Conservation (phyloP, 2,329 filamentous ascomycete genomes). For the Sclerotinia borealis region DNA sequence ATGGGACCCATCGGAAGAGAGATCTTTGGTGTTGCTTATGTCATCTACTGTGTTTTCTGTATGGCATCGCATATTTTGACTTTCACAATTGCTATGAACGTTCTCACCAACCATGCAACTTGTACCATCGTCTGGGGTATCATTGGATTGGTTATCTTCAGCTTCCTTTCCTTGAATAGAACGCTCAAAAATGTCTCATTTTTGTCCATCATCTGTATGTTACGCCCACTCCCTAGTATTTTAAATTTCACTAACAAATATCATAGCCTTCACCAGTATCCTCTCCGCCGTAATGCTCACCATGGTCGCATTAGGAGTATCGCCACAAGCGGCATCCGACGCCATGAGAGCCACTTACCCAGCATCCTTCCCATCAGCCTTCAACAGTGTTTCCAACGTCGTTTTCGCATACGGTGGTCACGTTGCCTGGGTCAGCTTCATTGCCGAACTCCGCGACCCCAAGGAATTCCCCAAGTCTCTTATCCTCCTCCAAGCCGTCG, state of each 20-base stretch:
- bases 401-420: constrained; percentile 55
- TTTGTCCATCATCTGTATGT: constrained; percentile 46
- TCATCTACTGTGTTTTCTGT: constrained; percentile 53
- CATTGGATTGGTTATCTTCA: constrained; percentile 45
- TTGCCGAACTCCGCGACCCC: constrained; percentile 51
- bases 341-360: constrained; percentile 36
- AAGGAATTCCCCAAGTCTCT: constrained; percentile 53
- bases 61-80: constrained; percentile 56
- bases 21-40: constrained; percentile 44
- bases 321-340: background rate
- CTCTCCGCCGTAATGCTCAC: constrained; percentile 48
- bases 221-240: background rate
- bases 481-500: constrained; percentile 49
- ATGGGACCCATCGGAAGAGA: constrained; percentile 39
- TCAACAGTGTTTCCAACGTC: constrained; percentile 49
- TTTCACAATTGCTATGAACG: constrained; percentile 53
- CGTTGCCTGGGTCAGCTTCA: constrained; percentile 54
- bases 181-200: constrained; percentile 51
- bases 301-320: constrained; percentile 44
- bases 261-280: constrained; percentile 48
- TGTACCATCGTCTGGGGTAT: constrained; percentile 52
- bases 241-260: background rate
- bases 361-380: constrained; percentile 37
- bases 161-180: constrained; percentile 46
- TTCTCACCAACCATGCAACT: constrained; percentile 45